Evolutionary conservation across 768 basidiomycete species (phyloP).

Genomic region (Tremella mesenterica): DNA sequence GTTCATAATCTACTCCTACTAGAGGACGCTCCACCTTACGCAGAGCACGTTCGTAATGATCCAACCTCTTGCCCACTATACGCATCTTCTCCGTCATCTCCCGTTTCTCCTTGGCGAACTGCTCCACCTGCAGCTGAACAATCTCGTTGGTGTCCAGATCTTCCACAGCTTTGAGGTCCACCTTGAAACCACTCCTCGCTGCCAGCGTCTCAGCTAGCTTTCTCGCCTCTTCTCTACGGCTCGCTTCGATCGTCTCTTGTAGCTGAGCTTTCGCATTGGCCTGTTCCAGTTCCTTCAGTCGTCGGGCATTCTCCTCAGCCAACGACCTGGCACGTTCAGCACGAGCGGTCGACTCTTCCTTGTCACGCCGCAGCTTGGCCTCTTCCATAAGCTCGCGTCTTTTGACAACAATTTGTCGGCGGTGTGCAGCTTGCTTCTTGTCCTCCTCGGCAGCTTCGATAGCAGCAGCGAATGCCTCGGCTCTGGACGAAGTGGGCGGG

Average conservation of each 20-base stretch:
- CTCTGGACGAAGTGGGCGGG: slow-evolving; percentile 50
- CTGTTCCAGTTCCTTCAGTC: slow-evolving; percentile 58
- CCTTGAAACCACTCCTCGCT: slow-evolving; percentile 61
- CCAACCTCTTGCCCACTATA: slow-evolving; percentile 76
- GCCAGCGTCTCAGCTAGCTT: slow-evolving; percentile 77
- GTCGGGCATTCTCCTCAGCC: slow-evolving; percentile 57
- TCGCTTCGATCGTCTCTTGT: slow-evolving; percentile 56
- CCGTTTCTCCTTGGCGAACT: slow-evolving; percentile 93
- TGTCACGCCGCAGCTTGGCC: slow-evolving; percentile 73
- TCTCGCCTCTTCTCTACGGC: slow-evolving; percentile 70
- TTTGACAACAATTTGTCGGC: slow-evolving; percentile 74
- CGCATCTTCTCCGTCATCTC: slow-evolving; percentile 73
- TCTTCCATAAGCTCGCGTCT: slow-evolving; percentile 76
- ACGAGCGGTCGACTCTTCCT: slow-evolving; percentile 71
- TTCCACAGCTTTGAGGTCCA: slow-evolving; percentile 69
- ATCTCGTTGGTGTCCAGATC: slow-evolving; percentile 75
- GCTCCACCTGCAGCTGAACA: slow-evolving; percentile 82
- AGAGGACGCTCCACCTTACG: slow-evolving; percentile 87
- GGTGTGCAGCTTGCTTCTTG: slow-evolving; percentile 50
- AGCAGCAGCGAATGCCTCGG: slow-evolving; percentile 50
- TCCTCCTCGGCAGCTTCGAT: slow-evolving; percentile 43
- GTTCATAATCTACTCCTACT: slow-evolving; percentile 72
- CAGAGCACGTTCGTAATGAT: slow-evolving; percentile 89
- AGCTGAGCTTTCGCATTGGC: slow-evolving; percentile 52
- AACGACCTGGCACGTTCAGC: slow-evolving; percentile 58